Base-by-base conservation (phyloP, 164 flowering plant species). In the Nymphaea thermarum region DNA sequence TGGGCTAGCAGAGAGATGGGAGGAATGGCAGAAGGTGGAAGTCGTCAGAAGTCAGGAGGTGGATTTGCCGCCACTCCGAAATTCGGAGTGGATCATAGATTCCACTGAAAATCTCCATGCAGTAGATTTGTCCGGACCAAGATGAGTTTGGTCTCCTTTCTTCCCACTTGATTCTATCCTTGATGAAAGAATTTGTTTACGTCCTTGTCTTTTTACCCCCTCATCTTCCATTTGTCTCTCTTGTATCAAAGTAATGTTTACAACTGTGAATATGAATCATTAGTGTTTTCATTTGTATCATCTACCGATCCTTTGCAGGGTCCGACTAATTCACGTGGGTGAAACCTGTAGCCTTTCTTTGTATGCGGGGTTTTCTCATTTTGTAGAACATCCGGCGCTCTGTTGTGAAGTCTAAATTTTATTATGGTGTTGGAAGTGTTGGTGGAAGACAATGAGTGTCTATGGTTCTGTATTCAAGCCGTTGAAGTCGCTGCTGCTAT, bases 1-100 rank as follows among this genome's bases (percentile, higher is more conserved):
- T 67, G 95, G 98, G 11, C 79, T 92, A 79, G 94, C 98, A 16
- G 98, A 90, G 84, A 80, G 86, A 70, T 92, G 98, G 98, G 98
- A 92, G 41, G 98, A 90, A 71, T 92, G 96, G 98, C 98, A 90
- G 70, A 90, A 90, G 80, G 93, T 85, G 62, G 96, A 90, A 73
- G 87, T 92, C 59, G 83, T 84, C 68, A 85, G 88, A 2, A 62
- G n/a, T 17, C 57, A 51, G 57, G 96, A 90, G 71, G 80, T 84
- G 47, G 90, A 87, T 44, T 76, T 79, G 3, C 74, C 80, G 6
- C 87, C 91, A 25, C 83, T 80, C 66, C 79, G 82, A 3, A 81
- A 77, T 72, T 82, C 90, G 8, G 92, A 89, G 65, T 89, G 94
- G 96, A 80, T 92, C 5, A 73, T 87, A 60, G 95, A 92, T 72